Conservation (phyloP, 1,284 basidiomycete species). For the Naganishia sp. region DNA sequence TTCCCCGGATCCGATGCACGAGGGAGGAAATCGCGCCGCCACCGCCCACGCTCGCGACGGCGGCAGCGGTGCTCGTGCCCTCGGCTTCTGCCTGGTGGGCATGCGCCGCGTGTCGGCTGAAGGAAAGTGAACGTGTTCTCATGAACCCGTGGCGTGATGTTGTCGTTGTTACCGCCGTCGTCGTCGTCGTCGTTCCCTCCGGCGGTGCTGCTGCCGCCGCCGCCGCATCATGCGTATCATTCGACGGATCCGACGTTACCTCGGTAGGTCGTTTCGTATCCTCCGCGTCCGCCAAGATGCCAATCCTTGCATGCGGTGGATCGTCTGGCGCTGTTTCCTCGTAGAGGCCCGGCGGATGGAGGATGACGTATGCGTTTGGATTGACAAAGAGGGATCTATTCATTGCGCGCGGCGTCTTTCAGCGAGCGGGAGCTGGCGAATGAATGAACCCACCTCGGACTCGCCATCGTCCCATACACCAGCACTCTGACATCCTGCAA, state of each 20-base stretch:
- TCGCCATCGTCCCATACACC: slow-evolving; percentile 43
- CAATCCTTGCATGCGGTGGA: background rate
- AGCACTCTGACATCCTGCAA: slow-evolving; percentile 50
- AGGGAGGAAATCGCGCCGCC: background rate
- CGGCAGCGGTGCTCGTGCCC: background rate
- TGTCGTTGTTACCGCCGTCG: background rate
- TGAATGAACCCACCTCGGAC: slow-evolving; percentile 29
- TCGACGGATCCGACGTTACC: background rate
- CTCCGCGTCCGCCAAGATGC: background rate
- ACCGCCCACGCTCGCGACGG: background rate
- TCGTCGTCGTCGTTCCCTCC: background rate
- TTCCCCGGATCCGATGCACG: background rate
- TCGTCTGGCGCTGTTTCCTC: slow-evolving; percentile 16
- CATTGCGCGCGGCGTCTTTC: too few relatives aligned
- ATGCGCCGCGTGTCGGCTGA: background rate
- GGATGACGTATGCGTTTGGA: slow-evolving; percentile 46
- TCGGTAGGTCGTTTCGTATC: too few relatives aligned
- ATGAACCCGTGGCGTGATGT: background rate
- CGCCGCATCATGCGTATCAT: background rate
- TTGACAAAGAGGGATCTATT: slow-evolving; percentile 42
- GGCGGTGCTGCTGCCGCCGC: background rate
- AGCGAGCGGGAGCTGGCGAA: too few relatives aligned
- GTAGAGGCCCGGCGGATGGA: slow-evolving; percentile 44
- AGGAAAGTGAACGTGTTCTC: background rate
- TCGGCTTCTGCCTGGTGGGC: background rate